Evolutionary conservation across 2,329 filamentous ascomycete species (phyloP), one percentile per base, ranked within the genome.

Genomic region (Beauveria bassiana): DNA sequence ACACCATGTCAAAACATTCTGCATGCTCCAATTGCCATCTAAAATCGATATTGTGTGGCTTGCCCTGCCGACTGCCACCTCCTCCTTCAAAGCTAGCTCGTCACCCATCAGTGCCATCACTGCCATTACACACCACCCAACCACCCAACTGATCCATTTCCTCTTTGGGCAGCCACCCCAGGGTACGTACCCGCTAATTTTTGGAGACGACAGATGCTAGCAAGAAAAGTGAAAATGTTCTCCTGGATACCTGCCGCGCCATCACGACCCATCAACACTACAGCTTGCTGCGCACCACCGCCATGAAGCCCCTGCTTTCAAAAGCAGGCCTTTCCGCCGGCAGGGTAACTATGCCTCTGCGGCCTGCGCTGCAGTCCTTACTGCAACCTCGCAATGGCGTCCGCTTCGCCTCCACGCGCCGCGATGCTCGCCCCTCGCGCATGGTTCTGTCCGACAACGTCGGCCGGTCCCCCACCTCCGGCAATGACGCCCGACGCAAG

Each of bases 401-500:
- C 14, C 60, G 60, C n/a, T 57, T 46, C 28, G 46, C 40, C 12
- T 62, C 60, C 16, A n/a, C 18, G 26, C 60, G 60, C 22, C 46
- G 46, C 45, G 47, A 62, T 22, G 34, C 53, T 12, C 60, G 60
- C 28, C 60, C 60, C 46, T 82, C 82, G 47, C 81, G 83, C 56
- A 85, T 85, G 83, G 78, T 83, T 34, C 76, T 86, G 7, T 83
- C 83, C 9, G 78, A 84, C 65, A 75, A 74, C 51, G 83, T 85
- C 26, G 75, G 76, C 43, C 76, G 74, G 63, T 61, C 75, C 6
- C 72, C 77, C 45, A 67, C 72, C 45, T 69, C 72, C 57, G 68
- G 68, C 31, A 71, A 49, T 4, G 71, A 73, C 28, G 70, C 68
- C 61, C 75, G 67, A 62, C 72, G 75, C 20, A 74, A 73, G 61